These are phyloP conservation scores for Fonsecaea erecta DNA, from an alignment of 2,329 filamentous ascomycete species.

Conservation along the genomic window DNA sequence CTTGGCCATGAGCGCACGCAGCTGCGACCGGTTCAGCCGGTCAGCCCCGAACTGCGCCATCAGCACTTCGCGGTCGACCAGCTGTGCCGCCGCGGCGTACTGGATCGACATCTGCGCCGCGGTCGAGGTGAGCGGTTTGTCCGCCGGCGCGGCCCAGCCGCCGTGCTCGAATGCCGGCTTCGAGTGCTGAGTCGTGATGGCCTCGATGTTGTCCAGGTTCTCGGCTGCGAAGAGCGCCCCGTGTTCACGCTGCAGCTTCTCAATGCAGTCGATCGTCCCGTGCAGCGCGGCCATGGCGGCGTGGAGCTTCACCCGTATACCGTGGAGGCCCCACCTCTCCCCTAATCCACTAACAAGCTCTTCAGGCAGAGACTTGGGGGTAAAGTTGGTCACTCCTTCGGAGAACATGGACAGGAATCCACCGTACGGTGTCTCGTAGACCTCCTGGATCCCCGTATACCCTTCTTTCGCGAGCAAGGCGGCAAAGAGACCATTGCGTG, in stretches of 20 bases:
- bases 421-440: constrained; percentile 50
- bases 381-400: constrained; percentile 37
- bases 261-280: constrained; percentile 44
- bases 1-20: constrained; percentile 46
- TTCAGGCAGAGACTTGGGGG: constrained; percentile 38
- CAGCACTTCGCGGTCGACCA: constrained; percentile 46
- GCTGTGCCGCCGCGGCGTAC: constrained; percentile 46
- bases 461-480: constrained; percentile 46
- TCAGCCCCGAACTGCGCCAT: constrained; percentile 42
- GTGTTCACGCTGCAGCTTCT: constrained; percentile 41
- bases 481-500: constrained; percentile 50
- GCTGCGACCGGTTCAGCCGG: constrained; percentile 43
- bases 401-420: constrained; percentile 51
- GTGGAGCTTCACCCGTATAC: constrained; percentile 48
- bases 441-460: constrained; percentile 51
- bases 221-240: constrained; percentile 35
- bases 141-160: constrained; percentile 42
- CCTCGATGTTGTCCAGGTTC: constrained; percentile 34
- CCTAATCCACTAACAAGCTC: constrained; percentile 45
- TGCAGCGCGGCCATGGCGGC: constrained; percentile 47
- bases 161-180: constrained; percentile 44
- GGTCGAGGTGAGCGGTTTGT: constrained; percentile 43
- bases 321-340: constrained; percentile 43
- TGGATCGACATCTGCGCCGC: constrained; percentile 49
- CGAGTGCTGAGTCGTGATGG: constrained; percentile 41